Base-by-base conservation (phyloP, 2,329 filamentous ascomycete species). In the Gaeumannomyces tritici region DNA sequence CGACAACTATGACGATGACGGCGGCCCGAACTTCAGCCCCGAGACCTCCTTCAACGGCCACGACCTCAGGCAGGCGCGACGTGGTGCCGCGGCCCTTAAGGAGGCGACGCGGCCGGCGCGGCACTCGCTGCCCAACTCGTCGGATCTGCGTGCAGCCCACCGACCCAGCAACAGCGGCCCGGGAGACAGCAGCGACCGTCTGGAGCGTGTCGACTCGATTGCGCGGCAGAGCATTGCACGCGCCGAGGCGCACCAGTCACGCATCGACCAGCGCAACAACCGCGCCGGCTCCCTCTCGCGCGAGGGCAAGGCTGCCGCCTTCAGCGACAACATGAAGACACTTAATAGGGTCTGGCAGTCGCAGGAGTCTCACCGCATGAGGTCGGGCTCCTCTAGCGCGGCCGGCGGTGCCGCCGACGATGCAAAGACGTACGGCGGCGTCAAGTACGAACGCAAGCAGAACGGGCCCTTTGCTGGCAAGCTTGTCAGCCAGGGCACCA, bases 361-460 rank as follows among this genome's bases (percentile, higher is more conserved):
- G 1, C 82, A 85, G 65, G 82, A 85, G 68, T 75, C 75, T 2
- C 72, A 79, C 12, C 74, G 80, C 3, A 72, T 78, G 62, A 75
- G 74, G 47, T 73, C 73, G 8, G 76, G 72, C 28, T 33, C 28
- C 15, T 35, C 31, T 3, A 33, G 26, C 11, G 7, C 54, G 7
- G 47, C 33, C 4, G 55, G 24, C 8, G 47, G 42, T n/a, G 51
- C 11, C 42, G 27, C 26, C 13, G 78, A 85, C 21, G 81, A 85
- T 27, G 78, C 80, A 62, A 87, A 84, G 71, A 80, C 84, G 21
- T 80, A 83, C 67, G 77, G 78, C 29, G 84, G 84, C 28, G 74
- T 86, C 69, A 86, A 84, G 70, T 88, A 88, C 66, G 83, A 86
- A 71, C 80, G 84, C 62, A 87, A 86, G 73, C 71, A 78, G 35